A percentile compares a stretch with the other conserved stretches of the same genome.
These are phyloP conservation scores for Sphagnum magellanicum DNA, from an alignment of 228 moss, liverwort and hornwort genomes.

Conservation along the genomic window DNA sequence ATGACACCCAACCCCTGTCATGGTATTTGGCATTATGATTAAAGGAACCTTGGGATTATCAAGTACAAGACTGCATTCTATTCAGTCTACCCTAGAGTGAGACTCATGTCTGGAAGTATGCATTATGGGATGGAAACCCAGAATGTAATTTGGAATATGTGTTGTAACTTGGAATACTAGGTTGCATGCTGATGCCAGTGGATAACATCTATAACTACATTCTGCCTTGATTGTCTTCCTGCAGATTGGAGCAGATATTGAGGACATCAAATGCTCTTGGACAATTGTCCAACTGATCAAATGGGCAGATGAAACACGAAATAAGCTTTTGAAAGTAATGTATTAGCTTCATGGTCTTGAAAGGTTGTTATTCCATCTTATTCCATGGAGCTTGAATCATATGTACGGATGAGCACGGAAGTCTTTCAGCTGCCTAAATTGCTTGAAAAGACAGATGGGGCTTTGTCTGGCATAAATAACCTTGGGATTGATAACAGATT, in stretches of 20 bases:
- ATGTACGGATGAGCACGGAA: too few relatives aligned
- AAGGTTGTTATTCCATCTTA: too few relatives aligned
- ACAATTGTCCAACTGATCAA: conserved; percentile 82
- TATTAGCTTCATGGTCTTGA: neutral
- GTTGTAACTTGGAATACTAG: too few relatives aligned
- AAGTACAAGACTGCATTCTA: conserved; percentile 96
- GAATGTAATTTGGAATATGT: too few relatives aligned
- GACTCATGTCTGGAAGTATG: conserved; percentile 7
- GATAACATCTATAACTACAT: neutral
- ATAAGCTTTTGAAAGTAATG: conserved; percentile 47
- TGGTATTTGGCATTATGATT: neutral
- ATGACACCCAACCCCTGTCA: too few relatives aligned
- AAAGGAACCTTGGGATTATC: conserved; percentile 77
- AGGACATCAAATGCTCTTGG: conserved; percentile 99
- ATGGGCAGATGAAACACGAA: conserved; percentile 69
- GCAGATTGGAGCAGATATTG: conserved; percentile 97
- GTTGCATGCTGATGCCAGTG: neutral
- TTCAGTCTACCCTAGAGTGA: conserved; percentile 93
- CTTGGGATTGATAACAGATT: neutral
- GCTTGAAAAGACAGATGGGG: too few relatives aligned
- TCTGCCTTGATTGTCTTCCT: neutral
- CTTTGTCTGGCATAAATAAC: neutral
- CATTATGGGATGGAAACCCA: neutral
- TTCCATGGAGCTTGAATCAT: too few relatives aligned
- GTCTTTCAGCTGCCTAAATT: too few relatives aligned